Conservation (phyloP, 768 basidiomycete genomes). For the Dacryopinax primogenitus region DNA sequence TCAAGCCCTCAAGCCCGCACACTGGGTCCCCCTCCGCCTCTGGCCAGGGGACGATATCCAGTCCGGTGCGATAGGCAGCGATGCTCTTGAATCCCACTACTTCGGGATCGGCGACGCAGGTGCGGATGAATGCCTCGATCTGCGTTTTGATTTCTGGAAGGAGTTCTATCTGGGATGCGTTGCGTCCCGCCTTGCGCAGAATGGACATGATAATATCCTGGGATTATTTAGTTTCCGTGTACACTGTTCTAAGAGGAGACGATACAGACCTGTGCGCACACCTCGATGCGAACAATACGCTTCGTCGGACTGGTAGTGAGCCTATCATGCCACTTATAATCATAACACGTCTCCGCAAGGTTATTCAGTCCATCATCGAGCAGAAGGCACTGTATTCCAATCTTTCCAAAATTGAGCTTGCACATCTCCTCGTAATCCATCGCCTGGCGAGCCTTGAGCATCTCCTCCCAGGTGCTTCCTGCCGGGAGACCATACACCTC, state of each 20-base stretch:
- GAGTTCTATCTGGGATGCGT: neutral
- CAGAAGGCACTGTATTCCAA: slow-evolving; percentile 53
- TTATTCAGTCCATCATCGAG: slow-evolving; percentile 61
- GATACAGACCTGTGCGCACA: slow-evolving; percentile 49
- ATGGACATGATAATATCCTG: slow-evolving; percentile 13
- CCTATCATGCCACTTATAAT: slow-evolving; percentile 48
- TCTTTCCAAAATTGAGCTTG: slow-evolving; percentile 38
- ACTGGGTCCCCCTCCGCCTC: slow-evolving; percentile 17
- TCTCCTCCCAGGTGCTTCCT: slow-evolving; percentile 41
- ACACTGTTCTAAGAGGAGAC: neutral
- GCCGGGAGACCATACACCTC: slow-evolving; percentile 36
- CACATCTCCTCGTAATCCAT: slow-evolving; percentile 49
- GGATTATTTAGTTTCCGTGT: neutral
- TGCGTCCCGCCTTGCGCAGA: neutral
- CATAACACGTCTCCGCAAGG: slow-evolving; percentile 36
- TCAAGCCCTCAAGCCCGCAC: slow-evolving; percentile 25
- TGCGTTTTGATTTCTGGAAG: neutral
- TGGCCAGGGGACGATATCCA: slow-evolving; percentile 35
- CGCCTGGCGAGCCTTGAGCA: slow-evolving; percentile 37
- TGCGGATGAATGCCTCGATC: slow-evolving; percentile 30
- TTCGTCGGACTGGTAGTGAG: slow-evolving; percentile 42
- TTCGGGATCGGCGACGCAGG: slow-evolving; percentile 32
- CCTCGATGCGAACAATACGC: slow-evolving; percentile 56
- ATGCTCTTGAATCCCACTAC: slow-evolving; percentile 67
- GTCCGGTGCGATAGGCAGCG: slow-evolving; percentile 63